A percentile compares a stretch with the other conserved stretches of the same genome.
phyloP scores from a whole-genome alignment of 2,329 filamentous ascomycete genomes.

The Fusarium duplospermum region DNA sequence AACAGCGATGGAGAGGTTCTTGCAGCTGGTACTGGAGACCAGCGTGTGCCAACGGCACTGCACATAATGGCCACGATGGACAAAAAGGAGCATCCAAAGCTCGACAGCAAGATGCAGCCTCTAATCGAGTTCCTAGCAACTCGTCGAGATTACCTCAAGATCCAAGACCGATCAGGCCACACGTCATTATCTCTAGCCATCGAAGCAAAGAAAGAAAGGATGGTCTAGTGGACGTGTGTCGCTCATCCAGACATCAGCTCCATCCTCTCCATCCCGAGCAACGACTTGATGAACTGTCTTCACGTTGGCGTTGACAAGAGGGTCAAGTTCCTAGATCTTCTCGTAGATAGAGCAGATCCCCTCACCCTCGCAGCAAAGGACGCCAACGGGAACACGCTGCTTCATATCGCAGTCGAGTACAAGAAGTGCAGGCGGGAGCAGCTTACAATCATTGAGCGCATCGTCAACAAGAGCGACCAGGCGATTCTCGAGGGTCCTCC shows the following conservation, averaged over 20 bases:
- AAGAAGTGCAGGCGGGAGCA: constrained; percentile 36
- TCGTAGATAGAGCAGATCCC: constrained; percentile 24
- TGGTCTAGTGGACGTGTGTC: constrained; percentile 19
- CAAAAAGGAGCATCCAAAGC: constrained; percentile 26
- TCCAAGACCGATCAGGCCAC: not conserved
- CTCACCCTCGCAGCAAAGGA: constrained; percentile 25
- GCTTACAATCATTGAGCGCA: constrained; percentile 22
- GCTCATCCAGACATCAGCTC: not conserved
- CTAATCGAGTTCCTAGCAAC: not conserved
- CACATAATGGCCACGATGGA: constrained; percentile 32
- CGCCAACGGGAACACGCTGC: constrained; percentile 27
- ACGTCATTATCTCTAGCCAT: constrained; percentile 3
- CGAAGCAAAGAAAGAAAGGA: not conserved
- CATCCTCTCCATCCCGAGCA: not conserved
- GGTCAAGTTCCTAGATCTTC: constrained; percentile 31
- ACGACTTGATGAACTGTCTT: constrained; percentile 8
- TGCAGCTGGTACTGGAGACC: constrained; percentile 19
- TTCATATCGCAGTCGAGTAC: constrained; percentile 40
- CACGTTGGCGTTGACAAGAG: constrained; percentile 19
- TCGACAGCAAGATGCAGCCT: constrained; percentile 33
- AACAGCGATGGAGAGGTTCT: constrained; percentile 15
- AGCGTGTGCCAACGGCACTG: constrained; percentile 24
- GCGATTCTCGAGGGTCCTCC: not conserved
- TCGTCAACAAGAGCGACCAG: constrained; percentile 30
- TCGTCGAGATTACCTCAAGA: not conserved